Evolutionary conservation across 306 rosid species (phyloP).

Genomic region (Fragaria nilgerrensis): DNA sequence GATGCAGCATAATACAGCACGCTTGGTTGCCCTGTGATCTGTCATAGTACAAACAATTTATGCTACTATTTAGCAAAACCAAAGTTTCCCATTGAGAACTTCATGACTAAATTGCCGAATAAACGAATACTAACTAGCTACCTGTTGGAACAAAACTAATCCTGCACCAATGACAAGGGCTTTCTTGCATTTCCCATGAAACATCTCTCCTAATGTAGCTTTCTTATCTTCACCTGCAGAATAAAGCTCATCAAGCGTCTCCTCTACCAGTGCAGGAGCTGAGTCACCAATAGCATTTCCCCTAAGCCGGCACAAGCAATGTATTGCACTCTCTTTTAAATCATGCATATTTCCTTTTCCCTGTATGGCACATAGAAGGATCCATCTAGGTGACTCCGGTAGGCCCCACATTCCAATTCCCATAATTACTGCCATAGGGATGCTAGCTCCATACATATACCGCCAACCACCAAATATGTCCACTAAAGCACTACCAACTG

Average conservation of each 20-base stretch:
- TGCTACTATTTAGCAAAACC: slow-evolving; percentile 24
- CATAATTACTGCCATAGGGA: slow-evolving; percentile 69
- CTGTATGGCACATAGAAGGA: slow-evolving; percentile 77
- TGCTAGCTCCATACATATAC: slow-evolving; percentile 69
- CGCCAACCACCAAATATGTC: slow-evolving; percentile 78
- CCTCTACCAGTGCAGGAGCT: slow-evolving; percentile 70
- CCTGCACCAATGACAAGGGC: slow-evolving; percentile 84
- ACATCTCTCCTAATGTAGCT: slow-evolving; percentile 62
- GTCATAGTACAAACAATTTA: slow-evolving; percentile 36
- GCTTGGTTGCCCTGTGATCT: slow-evolving; percentile 98
- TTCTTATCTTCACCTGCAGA: slow-evolving; percentile 62
- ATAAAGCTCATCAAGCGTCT: slow-evolving; percentile 71
- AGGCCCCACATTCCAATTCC: slow-evolving; percentile 93
- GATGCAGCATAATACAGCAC: slow-evolving; percentile 92
- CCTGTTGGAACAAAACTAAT: slow-evolving; percentile 97
- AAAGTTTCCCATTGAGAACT: neutral
- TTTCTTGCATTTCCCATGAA: slow-evolving; percentile 70
- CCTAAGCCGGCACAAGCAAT: slow-evolving; percentile 55
- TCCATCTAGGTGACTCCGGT: slow-evolving; percentile 88
- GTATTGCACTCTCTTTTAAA: slow-evolving; percentile 50
- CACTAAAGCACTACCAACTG: slow-evolving; percentile 79
- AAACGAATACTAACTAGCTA: slow-evolving; percentile 26
- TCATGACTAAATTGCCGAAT: slow-evolving; percentile 18
- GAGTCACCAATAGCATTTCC: slow-evolving; percentile 53
- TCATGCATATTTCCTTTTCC: slow-evolving; percentile 56